A percentile compares a stretch with the other conserved stretches of the same genome.
These are phyloP conservation scores for Candida xyloterini DNA, from an alignment of 805 yeast species.

Conservation along the genomic window DNA sequence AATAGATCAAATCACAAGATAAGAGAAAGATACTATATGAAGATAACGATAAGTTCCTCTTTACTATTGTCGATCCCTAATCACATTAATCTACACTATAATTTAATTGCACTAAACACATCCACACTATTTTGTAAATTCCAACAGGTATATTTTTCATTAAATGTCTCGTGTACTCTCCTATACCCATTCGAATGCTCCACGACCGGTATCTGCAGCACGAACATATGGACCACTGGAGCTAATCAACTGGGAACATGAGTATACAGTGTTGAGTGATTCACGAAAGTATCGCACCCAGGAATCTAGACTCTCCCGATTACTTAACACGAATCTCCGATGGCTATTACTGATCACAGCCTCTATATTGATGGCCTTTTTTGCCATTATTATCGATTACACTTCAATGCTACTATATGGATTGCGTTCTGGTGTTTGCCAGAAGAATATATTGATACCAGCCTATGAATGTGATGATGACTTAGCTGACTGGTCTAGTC, in stretches of 20 bases:
- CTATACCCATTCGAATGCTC: neutral
- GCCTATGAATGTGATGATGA: constrained; percentile 32
- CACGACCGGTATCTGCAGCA: neutral
- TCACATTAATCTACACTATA: neutral
- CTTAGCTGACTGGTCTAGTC: constrained; percentile 33
- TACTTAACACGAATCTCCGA: constrained; percentile 30
- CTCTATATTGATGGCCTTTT: constrained; percentile 46
- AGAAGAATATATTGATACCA: constrained; percentile 27
- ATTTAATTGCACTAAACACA: neutral
- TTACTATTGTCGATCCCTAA: too few species aligned
- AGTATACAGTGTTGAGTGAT: constrained; percentile 28
- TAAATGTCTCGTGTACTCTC: constrained; percentile 2
- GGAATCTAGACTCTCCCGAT: constrained; percentile 3
- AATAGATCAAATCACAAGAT: too few species aligned
- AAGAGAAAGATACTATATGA: too few species aligned
- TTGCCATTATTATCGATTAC: constrained; percentile 49
- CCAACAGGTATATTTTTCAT: neutral
- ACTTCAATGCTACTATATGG: constrained; percentile 50
- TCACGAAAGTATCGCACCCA: constrained; percentile 10
- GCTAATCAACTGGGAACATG: constrained; percentile 53
- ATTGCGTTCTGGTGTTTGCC: constrained; percentile 51
- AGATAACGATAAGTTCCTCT: too few species aligned
- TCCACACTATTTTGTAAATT: neutral
- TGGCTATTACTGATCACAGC: constrained; percentile 49
- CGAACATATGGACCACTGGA: constrained; percentile 39